Base-by-base conservation (phyloP, 2,329 filamentous ascomycete genomes). In the Apiospora aurea region DNA sequence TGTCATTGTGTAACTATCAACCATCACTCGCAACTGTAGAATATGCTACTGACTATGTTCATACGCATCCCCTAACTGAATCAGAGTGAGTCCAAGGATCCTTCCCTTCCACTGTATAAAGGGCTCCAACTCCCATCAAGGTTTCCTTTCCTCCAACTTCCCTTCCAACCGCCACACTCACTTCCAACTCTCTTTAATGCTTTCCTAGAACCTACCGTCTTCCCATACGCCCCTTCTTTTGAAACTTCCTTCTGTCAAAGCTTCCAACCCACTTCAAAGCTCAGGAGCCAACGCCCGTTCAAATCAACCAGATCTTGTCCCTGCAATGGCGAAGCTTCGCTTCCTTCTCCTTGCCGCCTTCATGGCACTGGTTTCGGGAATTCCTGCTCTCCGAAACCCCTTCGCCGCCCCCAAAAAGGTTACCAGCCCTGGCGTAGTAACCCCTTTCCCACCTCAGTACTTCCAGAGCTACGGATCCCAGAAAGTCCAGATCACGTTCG, bases 401-500 rank as follows among this genome's bases (percentile, higher is more conserved):
- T 24, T 18, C 57, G 34, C 57, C 3, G 57, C 34, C 3, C 57
- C 57, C n/a, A 18, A 13, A 16, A 64, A 41, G 57, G 18, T 64
- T 41, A 6, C 18, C 18, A 64, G 34, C 21, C 57, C 57, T 10
- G 57, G 57, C 57, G 13, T 1, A 11, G 34, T 64, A 10, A 13
- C 18, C 57, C 1, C 34, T 4, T 41, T 64, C 10, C 57, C 57
- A 13, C 57, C 57, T n/a, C 18, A 38, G 6, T 2, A 64, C 57
- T 64, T 64, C 57, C 57, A 64, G 29, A 41, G 21, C 57, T 18
- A n/a, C 34, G 57, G 57, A 21, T 64, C 57, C 16, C 57, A 64
- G 34, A 64, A 41, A 5, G 57, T 64, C 21, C 57, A 41, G 34
- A 21, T 64, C 34, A 8, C 41, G 34, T 64, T 41, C 41, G 57